phyloP scores from a whole-genome alignment of 495 filamentous ascomycete species.

The Gamarada debralockiae region DNA sequence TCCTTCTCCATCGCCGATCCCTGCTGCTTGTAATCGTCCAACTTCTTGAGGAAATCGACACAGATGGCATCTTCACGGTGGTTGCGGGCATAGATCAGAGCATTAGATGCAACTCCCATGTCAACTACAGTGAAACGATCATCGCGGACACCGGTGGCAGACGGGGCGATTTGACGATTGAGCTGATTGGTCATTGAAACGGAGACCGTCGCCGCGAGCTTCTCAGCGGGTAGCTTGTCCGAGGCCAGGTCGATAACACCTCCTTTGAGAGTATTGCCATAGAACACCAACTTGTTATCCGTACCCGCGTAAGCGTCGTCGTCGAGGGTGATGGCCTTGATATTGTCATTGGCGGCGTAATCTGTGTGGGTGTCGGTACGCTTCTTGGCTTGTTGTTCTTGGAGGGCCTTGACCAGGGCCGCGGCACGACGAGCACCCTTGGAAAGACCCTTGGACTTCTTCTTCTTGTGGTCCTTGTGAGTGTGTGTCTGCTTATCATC shows the following conservation, averaged over 20 bases:
- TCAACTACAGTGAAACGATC: background rate
- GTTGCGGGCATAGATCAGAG: background rate
- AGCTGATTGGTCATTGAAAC: background rate
- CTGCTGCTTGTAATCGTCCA: background rate
- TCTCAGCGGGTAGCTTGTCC: background rate
- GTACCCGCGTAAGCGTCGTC: background rate
- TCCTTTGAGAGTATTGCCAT: background rate
- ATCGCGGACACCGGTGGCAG: background rate
- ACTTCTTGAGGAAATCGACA: background rate
- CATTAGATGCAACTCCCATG: background rate
- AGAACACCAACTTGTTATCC: background rate
- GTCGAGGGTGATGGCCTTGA: background rate
- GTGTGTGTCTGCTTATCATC: too few relatives aligned
- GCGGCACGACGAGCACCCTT: too few relatives aligned
- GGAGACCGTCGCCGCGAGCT: background rate
- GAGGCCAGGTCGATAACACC: background rate
- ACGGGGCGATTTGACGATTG: background rate
- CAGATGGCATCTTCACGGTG: too few relatives aligned
- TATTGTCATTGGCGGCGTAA: background rate
- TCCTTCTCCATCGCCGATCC: background rate
- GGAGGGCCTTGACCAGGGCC: too few relatives aligned
- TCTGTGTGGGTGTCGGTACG: background rate
- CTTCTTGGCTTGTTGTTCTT: too few relatives aligned
- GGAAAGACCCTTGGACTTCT: background rate
- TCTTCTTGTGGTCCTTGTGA: too few relatives aligned